phyloP scores from a whole-genome alignment of 768 basidiomycete genomes.

The Phanerochaete sordida region DNA sequence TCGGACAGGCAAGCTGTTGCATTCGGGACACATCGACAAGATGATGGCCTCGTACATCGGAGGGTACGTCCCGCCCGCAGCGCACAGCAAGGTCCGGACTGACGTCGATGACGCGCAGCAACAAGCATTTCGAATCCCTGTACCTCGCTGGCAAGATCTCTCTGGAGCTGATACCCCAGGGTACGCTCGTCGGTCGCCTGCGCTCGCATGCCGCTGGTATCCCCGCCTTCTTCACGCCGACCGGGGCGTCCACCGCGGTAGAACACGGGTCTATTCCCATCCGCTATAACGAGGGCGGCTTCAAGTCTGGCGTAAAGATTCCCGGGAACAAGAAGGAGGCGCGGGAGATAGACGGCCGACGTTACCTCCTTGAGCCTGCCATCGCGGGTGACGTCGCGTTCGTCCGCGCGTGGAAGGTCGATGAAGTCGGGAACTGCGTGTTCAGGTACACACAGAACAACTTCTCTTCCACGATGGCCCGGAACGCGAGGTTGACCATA shows the following conservation, averaged over 20 bases:
- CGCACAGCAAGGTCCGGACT: not conserved
- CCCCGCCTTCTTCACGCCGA: slow-evolving; percentile 92
- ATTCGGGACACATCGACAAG: slow-evolving; percentile 73
- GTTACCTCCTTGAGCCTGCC: slow-evolving; percentile 79
- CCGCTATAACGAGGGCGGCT: slow-evolving; percentile 75
- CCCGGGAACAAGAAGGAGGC: slow-evolving; percentile 75
- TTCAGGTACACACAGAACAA: slow-evolving; percentile 93
- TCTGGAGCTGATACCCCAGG: slow-evolving; percentile 88
- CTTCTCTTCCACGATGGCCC: slow-evolving; percentile 84
- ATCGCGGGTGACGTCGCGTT: slow-evolving; percentile 82
- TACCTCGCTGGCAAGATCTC: slow-evolving; percentile 82
- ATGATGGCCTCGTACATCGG: slow-evolving; percentile 90
- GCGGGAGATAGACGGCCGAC: slow-evolving; percentile 72
- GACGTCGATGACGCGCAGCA: slow-evolving; percentile 38
- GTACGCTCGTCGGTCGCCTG: slow-evolving; percentile 83
- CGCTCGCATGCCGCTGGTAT: slow-evolving; percentile 89
- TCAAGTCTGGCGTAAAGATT: slow-evolving; percentile 63
- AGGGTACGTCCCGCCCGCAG: slow-evolving; percentile 42
- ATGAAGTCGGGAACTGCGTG: slow-evolving; percentile 86
- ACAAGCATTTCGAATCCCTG: slow-evolving; percentile 79
- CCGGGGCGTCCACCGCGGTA: slow-evolving; percentile 81
- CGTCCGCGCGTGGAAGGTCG: slow-evolving; percentile 88
- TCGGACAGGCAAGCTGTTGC: slow-evolving; percentile 63
- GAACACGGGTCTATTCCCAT: slow-evolving; percentile 78
- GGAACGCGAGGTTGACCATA: slow-evolving; percentile 85